Percentiles rank a stretch among this genome's conserved stretches.
phyloP scores from a whole-genome alignment of 2,329 filamentous ascomycete genomes.

The Colletotrichum coccodes region DNA sequence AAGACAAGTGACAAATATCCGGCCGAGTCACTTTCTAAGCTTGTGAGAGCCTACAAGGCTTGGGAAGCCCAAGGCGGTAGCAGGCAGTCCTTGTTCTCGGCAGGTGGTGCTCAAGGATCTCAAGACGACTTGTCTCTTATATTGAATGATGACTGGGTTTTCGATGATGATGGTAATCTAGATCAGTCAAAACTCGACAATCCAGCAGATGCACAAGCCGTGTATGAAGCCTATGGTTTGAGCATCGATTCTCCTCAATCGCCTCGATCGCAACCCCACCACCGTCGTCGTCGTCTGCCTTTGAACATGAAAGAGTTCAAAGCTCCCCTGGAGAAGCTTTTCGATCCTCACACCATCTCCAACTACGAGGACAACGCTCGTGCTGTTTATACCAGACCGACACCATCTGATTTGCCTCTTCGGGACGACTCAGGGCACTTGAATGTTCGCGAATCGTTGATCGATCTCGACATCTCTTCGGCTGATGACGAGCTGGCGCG shows the following conservation, averaged over 20 bases:
- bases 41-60: conserved; percentile 77
- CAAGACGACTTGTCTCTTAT: conserved; percentile 54
- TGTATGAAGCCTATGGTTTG: conserved; percentile 70
- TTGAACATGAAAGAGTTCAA: too few species aligned
- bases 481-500: too few species aligned
- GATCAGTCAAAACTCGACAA: conserved; percentile 64
- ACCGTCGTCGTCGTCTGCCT: too few species aligned
- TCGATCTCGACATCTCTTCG: conserved; percentile 76
- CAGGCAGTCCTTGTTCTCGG: conserved; percentile 71
- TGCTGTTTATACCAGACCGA: conserved; percentile 64
- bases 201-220: conserved; percentile 66
- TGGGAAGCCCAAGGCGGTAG: conserved; percentile 82
- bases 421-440: conserved; percentile 64
- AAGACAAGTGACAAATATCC: conserved; percentile 73
- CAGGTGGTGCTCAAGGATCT: conserved; percentile 67
- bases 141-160: conserved; percentile 73
- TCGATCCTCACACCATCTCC: conserved; percentile 73
- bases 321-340: conserved; percentile 71
- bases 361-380: conserved; percentile 73
- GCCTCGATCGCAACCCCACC: too few species aligned
- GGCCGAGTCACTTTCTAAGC: conserved; percentile 68
- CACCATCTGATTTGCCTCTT: conserved; percentile 66
- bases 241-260: conserved; percentile 68
- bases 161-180: conserved; percentile 72
- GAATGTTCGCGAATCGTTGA: conserved; percentile 69